A percentile compares a stretch with the other conserved stretches of the same genome.
Evolutionary conservation across 768 basidiomycete species (phyloP).

Genomic region (Clitopilus passeckerianus): DNA sequence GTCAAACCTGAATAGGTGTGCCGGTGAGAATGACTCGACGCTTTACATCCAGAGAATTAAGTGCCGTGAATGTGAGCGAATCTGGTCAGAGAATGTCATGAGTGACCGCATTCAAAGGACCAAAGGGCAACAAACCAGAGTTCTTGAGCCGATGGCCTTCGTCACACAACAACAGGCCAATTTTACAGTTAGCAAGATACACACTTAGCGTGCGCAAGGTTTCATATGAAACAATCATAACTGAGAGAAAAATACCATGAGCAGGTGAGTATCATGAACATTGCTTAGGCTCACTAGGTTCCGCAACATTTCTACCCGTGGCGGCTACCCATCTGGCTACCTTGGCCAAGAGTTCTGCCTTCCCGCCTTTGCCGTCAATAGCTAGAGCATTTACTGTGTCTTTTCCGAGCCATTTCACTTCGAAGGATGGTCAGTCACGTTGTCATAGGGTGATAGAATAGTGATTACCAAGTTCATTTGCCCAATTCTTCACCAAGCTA

Average conservation of each 20-base stretch:
- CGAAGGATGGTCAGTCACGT: background rate
- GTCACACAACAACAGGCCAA: slow-evolving; percentile 93
- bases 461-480: slow-evolving; percentile 84
- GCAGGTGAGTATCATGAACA: background rate
- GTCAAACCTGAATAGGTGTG: slow-evolving; percentile 79
- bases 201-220: slow-evolving; percentile 78
- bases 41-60: slow-evolving; percentile 79
- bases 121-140: slow-evolving; percentile 50
- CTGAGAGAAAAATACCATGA: slow-evolving; percentile 30
- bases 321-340: slow-evolving; percentile 90
- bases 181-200: slow-evolving; percentile 72
- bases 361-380: slow-evolving; percentile 89
- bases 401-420: slow-evolving; percentile 95
- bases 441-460: background rate
- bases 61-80: slow-evolving; percentile 79
- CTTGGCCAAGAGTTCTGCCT: slow-evolving; percentile 70
- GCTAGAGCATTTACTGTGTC: slow-evolving; percentile 79
- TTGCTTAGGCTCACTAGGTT: slow-evolving; percentile 59
- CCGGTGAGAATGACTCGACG: slow-evolving; percentile 92
- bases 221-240: slow-evolving; percentile 99
- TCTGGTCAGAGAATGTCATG: slow-evolving; percentile 37
- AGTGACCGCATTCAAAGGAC: background rate
- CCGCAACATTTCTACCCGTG: slow-evolving; percentile 82
- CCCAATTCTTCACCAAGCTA: slow-evolving; percentile 97
- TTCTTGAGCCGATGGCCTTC: slow-evolving; percentile 98